These are phyloP conservation scores for Chaetomiaceae sp. DNA, from an alignment of 2,329 filamentous ascomycete genomes.

Conservation along the genomic window DNA sequence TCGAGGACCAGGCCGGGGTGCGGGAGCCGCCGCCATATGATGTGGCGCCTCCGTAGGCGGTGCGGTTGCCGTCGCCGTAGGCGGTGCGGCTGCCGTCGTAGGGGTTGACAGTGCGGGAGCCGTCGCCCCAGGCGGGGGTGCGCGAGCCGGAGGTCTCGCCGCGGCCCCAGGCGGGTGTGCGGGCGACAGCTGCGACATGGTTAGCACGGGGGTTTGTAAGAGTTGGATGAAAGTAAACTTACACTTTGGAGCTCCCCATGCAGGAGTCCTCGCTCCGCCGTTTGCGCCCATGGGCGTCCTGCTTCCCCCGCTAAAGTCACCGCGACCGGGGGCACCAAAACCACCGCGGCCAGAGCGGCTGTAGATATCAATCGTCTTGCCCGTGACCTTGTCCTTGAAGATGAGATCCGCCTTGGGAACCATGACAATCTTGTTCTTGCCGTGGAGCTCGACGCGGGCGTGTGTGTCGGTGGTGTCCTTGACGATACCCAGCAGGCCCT, in stretches of 20 bases:
- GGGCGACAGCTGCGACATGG: slow-evolving; percentile 47
- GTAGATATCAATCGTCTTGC: slow-evolving; percentile 70
- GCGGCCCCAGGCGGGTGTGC: slow-evolving; percentile 60
- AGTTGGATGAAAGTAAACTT: slow-evolving; percentile 36
- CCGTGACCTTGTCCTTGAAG: slow-evolving; percentile 80
- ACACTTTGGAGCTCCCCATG: slow-evolving; percentile 65
- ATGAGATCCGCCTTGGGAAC: slow-evolving; percentile 76
- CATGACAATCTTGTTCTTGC: slow-evolving; percentile 86
- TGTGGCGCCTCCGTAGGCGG: slow-evolving; percentile 67
- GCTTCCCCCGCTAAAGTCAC: slow-evolving; percentile 44
- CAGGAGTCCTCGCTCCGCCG: slow-evolving; percentile 66
- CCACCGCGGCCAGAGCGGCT: slow-evolving; percentile 42
- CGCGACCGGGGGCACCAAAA: slow-evolving; percentile 23
- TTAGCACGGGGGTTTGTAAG: slow-evolving; percentile 14
- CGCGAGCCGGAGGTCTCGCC: slow-evolving; percentile 52
- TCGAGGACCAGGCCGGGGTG: slow-evolving; percentile 75
- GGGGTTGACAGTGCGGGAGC: slow-evolving; percentile 63
- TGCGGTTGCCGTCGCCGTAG: slow-evolving; percentile 73
- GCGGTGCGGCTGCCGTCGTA: slow-evolving; percentile 72
- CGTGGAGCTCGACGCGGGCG: slow-evolving; percentile 88
- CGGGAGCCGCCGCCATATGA: slow-evolving; percentile 72
- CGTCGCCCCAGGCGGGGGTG: slow-evolving; percentile 68
- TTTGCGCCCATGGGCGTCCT: slow-evolving; percentile 62
- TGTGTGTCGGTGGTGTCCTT: slow-evolving; percentile 86
- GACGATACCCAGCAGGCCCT: slow-evolving; percentile 89